These are phyloP conservation scores for Cordyceps farinosa DNA, from an alignment of 2,329 filamentous ascomycete genomes.

Conservation along the genomic window DNA sequence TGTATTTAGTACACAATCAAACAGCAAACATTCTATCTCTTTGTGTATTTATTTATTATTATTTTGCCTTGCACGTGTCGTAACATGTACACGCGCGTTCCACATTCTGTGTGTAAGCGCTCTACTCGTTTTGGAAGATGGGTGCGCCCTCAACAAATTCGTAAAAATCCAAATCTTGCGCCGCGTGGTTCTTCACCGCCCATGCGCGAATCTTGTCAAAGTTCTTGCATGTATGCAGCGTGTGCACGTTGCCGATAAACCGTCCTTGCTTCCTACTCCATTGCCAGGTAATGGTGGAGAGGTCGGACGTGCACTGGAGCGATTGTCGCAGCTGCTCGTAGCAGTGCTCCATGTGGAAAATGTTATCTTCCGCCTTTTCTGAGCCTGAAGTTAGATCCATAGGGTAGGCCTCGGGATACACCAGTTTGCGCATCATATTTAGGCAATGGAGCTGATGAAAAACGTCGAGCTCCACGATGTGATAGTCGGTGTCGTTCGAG, in stretches of 20 bases:
- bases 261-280: constrained; percentile 41
- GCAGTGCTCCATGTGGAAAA: constrained; percentile 43
- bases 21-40: too few relatives aligned
- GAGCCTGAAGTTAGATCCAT: constrained; percentile 40
- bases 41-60: neutral
- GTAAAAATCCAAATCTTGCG: constrained; percentile 20
- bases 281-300: constrained; percentile 52
- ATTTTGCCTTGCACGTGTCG: too few relatives aligned
- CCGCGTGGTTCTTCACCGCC: constrained; percentile 35
- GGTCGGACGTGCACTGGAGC: constrained; percentile 51
- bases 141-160: constrained; percentile 20
- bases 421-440: constrained; percentile 44
- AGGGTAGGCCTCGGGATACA: constrained; percentile 46
- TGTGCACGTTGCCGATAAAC: constrained; percentile 51
- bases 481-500: constrained; percentile 50
- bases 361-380: constrained; percentile 37
- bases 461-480: constrained; percentile 54
- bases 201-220: constrained; percentile 49
- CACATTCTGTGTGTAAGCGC: too few relatives aligned
- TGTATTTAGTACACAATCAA: neutral
- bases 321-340: constrained; percentile 52
- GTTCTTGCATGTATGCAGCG: constrained; percentile 50
- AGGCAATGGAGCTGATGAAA: constrained; percentile 51
- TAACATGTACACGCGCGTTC: too few relatives aligned
- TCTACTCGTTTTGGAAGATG: constrained; percentile 9